Conservation (phyloP, 495 filamentous ascomycete genomes). For the Cercophora samala region DNA sequence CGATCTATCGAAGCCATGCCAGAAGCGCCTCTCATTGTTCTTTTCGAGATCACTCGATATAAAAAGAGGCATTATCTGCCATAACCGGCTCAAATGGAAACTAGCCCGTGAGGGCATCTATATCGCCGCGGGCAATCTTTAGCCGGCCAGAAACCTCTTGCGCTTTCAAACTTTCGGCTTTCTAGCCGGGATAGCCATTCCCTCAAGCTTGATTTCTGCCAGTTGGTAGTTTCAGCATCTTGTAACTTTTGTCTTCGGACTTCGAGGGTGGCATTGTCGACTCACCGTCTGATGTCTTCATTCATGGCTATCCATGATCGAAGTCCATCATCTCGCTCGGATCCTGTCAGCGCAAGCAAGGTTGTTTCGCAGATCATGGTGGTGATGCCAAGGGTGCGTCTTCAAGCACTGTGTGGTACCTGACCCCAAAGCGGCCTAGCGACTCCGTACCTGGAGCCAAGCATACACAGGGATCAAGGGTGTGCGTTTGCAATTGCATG, state of each 20-base stretch:
- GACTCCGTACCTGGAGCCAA: constrained; percentile 22
- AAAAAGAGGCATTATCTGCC: background rate
- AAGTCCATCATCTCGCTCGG: constrained; percentile 1
- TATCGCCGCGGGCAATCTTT: background rate
- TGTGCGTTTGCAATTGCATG: constrained; percentile 15
- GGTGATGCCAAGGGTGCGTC: constrained; percentile 12
- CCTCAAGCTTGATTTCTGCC: background rate
- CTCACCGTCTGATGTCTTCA: constrained; percentile 17
- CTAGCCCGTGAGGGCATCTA: background rate
- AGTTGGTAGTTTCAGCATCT: background rate
- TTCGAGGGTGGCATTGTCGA: background rate
- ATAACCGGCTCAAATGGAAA: background rate
- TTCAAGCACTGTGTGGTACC: constrained; percentile 15
- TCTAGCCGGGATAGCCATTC: background rate
- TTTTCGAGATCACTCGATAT: background rate
- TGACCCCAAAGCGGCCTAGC: constrained; percentile 17
- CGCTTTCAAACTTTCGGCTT: background rate
- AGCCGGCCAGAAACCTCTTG: background rate
- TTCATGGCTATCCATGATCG: background rate
- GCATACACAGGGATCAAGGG: constrained; percentile 25
- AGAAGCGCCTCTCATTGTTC: background rate
- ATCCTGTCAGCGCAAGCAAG: constrained; percentile 5
- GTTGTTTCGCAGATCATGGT: constrained; percentile 16
- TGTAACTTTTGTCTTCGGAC: background rate
- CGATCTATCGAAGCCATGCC: too few relatives aligned